These are phyloP conservation scores for Candida broadrunensis DNA, from an alignment of 805 yeast genomes.

Conservation along the genomic window DNA sequence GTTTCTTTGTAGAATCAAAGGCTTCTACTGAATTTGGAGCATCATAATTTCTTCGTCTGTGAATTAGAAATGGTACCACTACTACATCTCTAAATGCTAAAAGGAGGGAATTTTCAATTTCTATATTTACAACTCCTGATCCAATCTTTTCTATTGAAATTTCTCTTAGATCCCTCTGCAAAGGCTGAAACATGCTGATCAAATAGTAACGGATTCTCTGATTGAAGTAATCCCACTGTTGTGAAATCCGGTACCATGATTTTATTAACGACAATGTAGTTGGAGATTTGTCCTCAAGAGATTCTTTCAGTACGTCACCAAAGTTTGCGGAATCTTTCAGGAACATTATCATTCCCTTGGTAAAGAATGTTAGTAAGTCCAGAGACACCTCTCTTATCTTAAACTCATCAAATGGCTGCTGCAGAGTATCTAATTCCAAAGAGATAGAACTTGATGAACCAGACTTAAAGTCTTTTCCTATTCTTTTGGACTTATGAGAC, in stretches of 20 bases:
- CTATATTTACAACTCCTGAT: conserved; percentile 10
- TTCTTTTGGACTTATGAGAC: neutral
- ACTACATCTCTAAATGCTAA: conserved; percentile 26
- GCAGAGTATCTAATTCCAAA: conserved; percentile 6
- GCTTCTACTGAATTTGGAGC: too few species aligned
- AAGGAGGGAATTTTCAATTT: conserved; percentile 24
- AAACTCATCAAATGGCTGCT: conserved; percentile 21
- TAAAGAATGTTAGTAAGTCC: conserved; percentile 24
- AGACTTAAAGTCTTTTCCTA: neutral
- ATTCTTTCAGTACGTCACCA: neutral
- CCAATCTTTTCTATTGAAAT: conserved; percentile 6
- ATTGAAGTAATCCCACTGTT: conserved; percentile 28
- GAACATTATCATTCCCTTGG: conserved; percentile 18
- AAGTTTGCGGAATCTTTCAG: conserved; percentile 15
- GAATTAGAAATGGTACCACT: conserved; percentile 20
- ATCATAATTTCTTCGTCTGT: conserved; percentile 9
- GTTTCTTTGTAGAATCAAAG: too few species aligned
- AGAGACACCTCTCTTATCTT: conserved; percentile 25
- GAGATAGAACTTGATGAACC: conserved; percentile 11
- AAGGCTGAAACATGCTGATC: conserved; percentile 22
- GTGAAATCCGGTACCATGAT: conserved; percentile 19
- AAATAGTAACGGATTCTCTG: conserved; percentile 20
- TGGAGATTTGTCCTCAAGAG: neutral
- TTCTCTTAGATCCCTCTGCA: conserved; percentile 17
- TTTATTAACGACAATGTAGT: conserved; percentile 3